A percentile compares a stretch with the other conserved stretches of the same genome.
phyloP scores from a whole-genome alignment of 805 yeast genomes.

The Saccharomyces mikatae region DNA sequence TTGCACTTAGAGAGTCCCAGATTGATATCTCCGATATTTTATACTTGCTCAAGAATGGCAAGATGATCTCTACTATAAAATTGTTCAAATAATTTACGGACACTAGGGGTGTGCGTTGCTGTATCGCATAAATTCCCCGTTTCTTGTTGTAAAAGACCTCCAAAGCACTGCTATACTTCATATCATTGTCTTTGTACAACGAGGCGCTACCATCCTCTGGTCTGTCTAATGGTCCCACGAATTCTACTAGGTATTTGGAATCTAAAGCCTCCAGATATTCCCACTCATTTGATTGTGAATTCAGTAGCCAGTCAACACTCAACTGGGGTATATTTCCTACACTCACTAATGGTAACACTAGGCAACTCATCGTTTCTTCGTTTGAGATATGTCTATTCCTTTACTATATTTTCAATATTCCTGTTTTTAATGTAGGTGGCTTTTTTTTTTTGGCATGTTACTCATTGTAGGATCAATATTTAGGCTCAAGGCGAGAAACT shows the following conservation, averaged over 20 bases:
- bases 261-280: conserved; percentile 48
- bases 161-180: conserved; percentile 46
- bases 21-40: conserved; percentile 43
- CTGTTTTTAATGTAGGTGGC: not conserved
- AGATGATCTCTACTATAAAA: conserved; percentile 44
- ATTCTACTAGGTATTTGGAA: conserved; percentile 62
- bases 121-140: conserved; percentile 49
- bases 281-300: conserved; percentile 34
- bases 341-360: conserved; percentile 75
- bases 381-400: not conserved
- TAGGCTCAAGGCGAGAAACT: not conserved
- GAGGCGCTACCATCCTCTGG: conserved; percentile 8
- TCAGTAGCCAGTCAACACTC: conserved; percentile 62
- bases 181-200: conserved; percentile 3
- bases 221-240: conserved; percentile 70
- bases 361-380: conserved; percentile 3
- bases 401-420: not conserved
- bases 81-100: conserved; percentile 44
- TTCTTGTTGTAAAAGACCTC: conserved; percentile 50
- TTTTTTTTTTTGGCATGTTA: not conserved
- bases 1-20: conserved; percentile 64
- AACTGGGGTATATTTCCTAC: conserved; percentile 89
- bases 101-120: conserved; percentile 78
- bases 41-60: conserved; percentile 39
- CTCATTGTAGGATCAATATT: not conserved